Percentiles rank a stretch among this genome's conserved stretches.
These are phyloP conservation scores for Tolypocladium endophyticum DNA, from an alignment of 2,329 filamentous ascomycete genomes.

Conservation along the genomic window DNA sequence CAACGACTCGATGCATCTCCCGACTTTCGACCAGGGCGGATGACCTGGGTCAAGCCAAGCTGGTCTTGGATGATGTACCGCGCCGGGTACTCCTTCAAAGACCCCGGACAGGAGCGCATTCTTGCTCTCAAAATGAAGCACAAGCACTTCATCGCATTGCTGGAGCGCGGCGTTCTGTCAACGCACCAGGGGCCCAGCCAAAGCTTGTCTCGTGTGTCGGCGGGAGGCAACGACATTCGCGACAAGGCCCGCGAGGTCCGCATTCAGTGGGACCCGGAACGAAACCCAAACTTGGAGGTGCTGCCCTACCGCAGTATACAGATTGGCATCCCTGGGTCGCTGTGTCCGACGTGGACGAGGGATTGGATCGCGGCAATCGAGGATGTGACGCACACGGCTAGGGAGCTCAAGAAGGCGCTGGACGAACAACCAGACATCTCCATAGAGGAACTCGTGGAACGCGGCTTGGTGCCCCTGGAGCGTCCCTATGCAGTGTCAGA, in stretches of 20 bases:
- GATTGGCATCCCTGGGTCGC: constrained; percentile 41
- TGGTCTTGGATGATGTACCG: constrained; percentile 58
- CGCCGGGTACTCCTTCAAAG: constrained; percentile 48
- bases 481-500: constrained; percentile 29
- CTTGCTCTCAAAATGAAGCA: constrained; percentile 46
- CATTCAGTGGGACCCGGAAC: constrained; percentile 57
- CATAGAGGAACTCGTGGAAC: constrained; percentile 22
- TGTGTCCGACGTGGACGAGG: constrained; percentile 35
- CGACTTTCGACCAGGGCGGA: constrained; percentile 40
- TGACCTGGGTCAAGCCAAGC: constrained; percentile 57
- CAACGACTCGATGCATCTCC: constrained; percentile 43
- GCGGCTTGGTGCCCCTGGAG: constrained; percentile 33
- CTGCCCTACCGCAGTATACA: constrained; percentile 47
- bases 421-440: constrained; percentile 25
- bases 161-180: constrained; percentile 26
- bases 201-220: neutral
- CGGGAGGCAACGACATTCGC: constrained; percentile 1
- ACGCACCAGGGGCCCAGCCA: constrained; percentile 8
- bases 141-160: constrained; percentile 34
- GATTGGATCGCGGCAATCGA: constrained; percentile 44
- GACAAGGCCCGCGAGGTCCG: constrained; percentile 28
- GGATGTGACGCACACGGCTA: constrained; percentile 46
- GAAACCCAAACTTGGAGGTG: constrained; percentile 31
- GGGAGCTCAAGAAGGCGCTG: constrained; percentile 33
- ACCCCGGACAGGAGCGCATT: constrained; percentile 40